A percentile compares a stretch with the other conserved stretches of the same genome.
Conservation (phyloP, 2,329 filamentous ascomycete species). For the Hawksworthiomyces lignivorus region DNA sequence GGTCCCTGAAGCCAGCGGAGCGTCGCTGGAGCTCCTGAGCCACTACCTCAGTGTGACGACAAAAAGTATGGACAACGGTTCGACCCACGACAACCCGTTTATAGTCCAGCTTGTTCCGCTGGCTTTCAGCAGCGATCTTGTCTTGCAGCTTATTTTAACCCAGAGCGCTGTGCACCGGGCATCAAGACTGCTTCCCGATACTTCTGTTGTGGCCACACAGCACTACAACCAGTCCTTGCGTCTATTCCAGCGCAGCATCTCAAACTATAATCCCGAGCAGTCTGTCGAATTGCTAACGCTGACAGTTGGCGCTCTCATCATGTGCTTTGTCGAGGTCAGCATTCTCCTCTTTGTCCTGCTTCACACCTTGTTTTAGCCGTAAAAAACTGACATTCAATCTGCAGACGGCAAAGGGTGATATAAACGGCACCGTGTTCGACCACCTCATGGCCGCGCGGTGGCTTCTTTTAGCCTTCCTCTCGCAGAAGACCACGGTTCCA, state of each 20-base stretch:
- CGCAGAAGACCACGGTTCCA: conserved; percentile 22
- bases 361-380: too few relatives aligned
- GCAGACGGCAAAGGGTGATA: conserved; percentile 31
- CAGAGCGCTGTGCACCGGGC: conserved; percentile 33
- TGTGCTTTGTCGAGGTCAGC: conserved; percentile 39
- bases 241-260: conserved; percentile 28
- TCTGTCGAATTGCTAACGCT: conserved; percentile 24
- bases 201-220: conserved; percentile 20
- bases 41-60: conserved; percentile 38
- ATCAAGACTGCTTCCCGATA: neutral
- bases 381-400: too few relatives aligned
- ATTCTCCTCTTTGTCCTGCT: neutral
- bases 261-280: conserved; percentile 18
- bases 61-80: conserved; percentile 40
- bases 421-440: conserved; percentile 37
- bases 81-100: conserved; percentile 38
- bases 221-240: conserved; percentile 30
- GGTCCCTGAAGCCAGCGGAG: conserved; percentile 15
- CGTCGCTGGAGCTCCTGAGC: conserved; percentile 35
- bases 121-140: conserved; percentile 36
- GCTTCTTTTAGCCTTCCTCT: conserved; percentile 14
- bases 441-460: conserved; percentile 37
- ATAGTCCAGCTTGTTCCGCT: conserved; percentile 37
- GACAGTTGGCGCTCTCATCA: conserved; percentile 35
- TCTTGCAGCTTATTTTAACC: conserved; percentile 38